Evolutionary conservation across 768 basidiomycete genomes (phyloP).

Genomic region (Leccinum pellstonianum): DNA sequence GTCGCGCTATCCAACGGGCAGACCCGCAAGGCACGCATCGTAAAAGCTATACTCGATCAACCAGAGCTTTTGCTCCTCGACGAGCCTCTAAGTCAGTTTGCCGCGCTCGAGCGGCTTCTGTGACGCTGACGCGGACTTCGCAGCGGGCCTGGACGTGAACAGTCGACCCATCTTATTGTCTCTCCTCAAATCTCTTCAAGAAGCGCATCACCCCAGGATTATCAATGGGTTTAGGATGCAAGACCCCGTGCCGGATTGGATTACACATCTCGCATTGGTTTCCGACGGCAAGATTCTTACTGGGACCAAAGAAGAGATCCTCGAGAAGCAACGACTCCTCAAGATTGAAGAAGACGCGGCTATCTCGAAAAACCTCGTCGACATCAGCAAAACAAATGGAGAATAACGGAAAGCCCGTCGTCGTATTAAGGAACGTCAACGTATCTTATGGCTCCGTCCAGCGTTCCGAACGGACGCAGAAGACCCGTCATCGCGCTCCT

Average conservation of each 20-base stretch:
- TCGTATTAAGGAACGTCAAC: slow-evolving; percentile 63
- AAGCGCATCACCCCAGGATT: slow-evolving; percentile 50
- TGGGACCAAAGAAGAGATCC: slow-evolving; percentile 49
- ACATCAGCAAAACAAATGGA: background rate
- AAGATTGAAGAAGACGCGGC: background rate
- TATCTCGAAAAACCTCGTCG: background rate
- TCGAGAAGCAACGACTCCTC: slow-evolving; percentile 27
- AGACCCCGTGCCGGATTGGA: slow-evolving; percentile 70
- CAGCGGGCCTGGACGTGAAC: slow-evolving; percentile 75
- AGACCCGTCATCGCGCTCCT: too few species aligned
- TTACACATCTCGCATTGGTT: slow-evolving; percentile 64
- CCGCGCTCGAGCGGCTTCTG: background rate
- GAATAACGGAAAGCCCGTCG: slow-evolving; percentile 41
- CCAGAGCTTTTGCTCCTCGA: slow-evolving; percentile 84
- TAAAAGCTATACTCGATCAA: slow-evolving; percentile 66
- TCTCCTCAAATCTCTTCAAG: slow-evolving; percentile 56
- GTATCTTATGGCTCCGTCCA: slow-evolving; percentile 54
- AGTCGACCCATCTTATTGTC: slow-evolving; percentile 55
- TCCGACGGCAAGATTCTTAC: slow-evolving; percentile 47
- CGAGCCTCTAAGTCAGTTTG: slow-evolving; percentile 76
- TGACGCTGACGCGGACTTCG: background rate
- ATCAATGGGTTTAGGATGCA: slow-evolving; percentile 68
- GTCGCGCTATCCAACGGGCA: slow-evolving; percentile 91
- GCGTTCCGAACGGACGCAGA: too few species aligned
- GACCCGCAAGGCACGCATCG: slow-evolving; percentile 81